Conservation (phyloP, 1,139 yeast genomes). For the Dujonia santamariae region DNA sequence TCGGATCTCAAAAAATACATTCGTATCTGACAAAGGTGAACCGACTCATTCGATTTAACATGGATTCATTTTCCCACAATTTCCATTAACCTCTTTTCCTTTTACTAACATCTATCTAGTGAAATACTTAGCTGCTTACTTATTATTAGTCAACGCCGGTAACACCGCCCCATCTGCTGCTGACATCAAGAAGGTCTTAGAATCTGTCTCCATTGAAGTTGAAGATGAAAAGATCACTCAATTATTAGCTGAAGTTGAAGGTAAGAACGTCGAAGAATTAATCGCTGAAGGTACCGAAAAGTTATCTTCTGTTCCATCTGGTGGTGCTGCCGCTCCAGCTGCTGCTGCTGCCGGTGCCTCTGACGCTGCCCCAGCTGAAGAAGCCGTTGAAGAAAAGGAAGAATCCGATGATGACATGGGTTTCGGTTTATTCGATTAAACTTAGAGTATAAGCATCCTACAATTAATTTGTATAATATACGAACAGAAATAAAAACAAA, state of each 20-base stretch:
- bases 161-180: constrained; percentile 83
- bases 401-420: constrained; percentile 59
- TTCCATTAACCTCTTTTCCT: no score
- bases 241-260: constrained; percentile 88
- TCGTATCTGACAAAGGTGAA: no score
- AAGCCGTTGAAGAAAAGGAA: constrained; percentile 66
- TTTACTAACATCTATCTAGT: constrained; percentile 15
- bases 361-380: constrained; percentile 66
- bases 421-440: constrained; percentile 52
- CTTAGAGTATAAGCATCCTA: constrained; percentile 8
- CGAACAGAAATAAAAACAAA: no score
- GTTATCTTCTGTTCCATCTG: constrained; percentile 96
- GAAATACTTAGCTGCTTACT: constrained; percentile 72
- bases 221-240: constrained; percentile 85
- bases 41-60: no score
- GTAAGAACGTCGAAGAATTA: constrained; percentile 89
- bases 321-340: constrained; percentile 87
- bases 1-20: no score
- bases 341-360: constrained; percentile 66
- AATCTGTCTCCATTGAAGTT: constrained; percentile 94
- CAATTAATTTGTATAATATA: no score
- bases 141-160: constrained; percentile 67
- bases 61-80: no score
- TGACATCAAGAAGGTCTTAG: constrained; percentile 84
- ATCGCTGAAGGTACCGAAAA: constrained; percentile 94